These are phyloP conservation scores for Styphnolobium japonicum DNA, from an alignment of 306 rosid genomes.

Conservation along the genomic window DNA sequence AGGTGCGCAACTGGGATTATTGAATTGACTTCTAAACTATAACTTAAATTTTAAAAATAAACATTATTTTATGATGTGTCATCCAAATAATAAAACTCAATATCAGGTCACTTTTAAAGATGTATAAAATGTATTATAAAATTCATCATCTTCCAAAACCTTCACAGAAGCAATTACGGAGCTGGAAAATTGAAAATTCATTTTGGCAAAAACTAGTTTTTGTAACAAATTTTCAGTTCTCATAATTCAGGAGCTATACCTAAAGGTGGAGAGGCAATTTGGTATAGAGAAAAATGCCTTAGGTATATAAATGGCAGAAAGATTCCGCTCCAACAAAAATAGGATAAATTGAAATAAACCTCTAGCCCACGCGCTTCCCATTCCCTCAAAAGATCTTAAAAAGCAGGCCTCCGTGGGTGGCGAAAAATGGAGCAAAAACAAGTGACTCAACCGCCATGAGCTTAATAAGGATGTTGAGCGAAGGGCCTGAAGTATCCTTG, in stretches of 20 bases:
- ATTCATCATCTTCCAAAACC: not conserved
- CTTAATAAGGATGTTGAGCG: slow-evolving; percentile 74
- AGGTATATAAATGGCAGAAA: not conserved
- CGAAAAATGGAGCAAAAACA: slow-evolving; percentile 47
- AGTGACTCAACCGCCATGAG: slow-evolving; percentile 73
- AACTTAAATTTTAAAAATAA: too few relatives aligned
- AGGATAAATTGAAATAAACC: not conserved
- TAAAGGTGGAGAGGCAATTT: slow-evolving; percentile 13
- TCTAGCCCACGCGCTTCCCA: not conserved
- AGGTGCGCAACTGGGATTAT: not conserved
- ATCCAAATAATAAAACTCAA: not conserved
- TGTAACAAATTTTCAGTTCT: not conserved
- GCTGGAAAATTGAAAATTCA: not conserved
- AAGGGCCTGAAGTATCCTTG: slow-evolving; percentile 75
- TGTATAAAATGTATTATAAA: not conserved
- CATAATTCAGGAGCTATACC: slow-evolving; percentile 6
- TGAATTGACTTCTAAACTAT: not conserved
- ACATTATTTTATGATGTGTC: not conserved
- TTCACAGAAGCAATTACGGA: not conserved
- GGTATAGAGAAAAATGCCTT: slow-evolving; percentile 19
- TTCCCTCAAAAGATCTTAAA: slow-evolving; percentile 51
- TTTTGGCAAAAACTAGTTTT: not conserved
- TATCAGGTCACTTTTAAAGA: not conserved
- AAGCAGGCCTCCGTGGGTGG: slow-evolving; percentile 72
- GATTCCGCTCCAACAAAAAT: not conserved